Base-by-base conservation (phyloP, 2,329 filamentous ascomycete genomes). In the Botrytis fragariae region DNA sequence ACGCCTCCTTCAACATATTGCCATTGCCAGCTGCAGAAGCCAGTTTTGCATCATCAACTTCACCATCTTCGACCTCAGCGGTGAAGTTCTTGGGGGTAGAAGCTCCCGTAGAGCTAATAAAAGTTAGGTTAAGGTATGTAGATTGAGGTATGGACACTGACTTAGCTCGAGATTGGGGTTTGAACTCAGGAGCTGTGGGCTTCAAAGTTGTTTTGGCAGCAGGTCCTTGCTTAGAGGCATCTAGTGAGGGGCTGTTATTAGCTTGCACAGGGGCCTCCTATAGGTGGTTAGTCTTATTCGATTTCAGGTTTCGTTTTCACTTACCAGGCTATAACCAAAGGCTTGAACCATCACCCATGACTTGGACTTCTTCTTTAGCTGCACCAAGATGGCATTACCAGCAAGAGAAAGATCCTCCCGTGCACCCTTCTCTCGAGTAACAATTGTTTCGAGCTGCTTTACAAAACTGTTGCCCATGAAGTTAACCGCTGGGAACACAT, bases 401-500 rank as follows among this genome's bases (percentile, higher is more conserved):
- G 92, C 89, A 29, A 94, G 89, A 61, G 92, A 90, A 63, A 95
- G 83, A 82, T 95, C 93, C n/a, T 91, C 89, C 70, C 92, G 88
- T 71, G 88, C 84, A 69, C 87, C 85, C 75, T 87, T 87, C 79
- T 91, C 90, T 74, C 92, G 85, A 62, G 88, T 86, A 35, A 88
- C 87, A 73, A 95, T 90, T n/a, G 85, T 86, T 76, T 90, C 88
- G 32, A 93, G 85, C 77, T 92, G 87, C 51, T 87, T 85, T 45
- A 88, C 86, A 75, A 91, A 90, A 77, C 88, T 87, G 57, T 85
- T 86, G 48, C 93, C 96, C 87, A 97, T 95, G 82, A 94, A 96
- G 79, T 97, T 94, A 73, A 98, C 89, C 25, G 91, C 92, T 6
- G 96, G 97, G 86, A 97, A 99, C 79, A 90, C 88, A 69, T 94